A percentile compares a stretch with the other conserved stretches of the same genome.
Conservation (phyloP, 306 rosid species). For the Cucumis hystrix region DNA sequence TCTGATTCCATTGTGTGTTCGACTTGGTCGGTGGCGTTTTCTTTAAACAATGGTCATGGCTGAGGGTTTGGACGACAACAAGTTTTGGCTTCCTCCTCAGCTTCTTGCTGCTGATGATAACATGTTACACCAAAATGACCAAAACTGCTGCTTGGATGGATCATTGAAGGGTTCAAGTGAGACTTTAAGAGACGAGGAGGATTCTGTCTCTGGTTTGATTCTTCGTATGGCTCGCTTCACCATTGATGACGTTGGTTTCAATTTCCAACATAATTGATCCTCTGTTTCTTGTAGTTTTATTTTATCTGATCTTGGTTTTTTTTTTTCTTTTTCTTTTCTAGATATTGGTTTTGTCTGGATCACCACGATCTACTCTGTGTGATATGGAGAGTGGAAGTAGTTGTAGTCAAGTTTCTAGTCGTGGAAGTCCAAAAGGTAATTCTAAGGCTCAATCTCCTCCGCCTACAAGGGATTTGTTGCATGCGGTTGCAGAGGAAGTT, state of each 20-base stretch:
- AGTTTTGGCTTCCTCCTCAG: constrained; percentile 76
- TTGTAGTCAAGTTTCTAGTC: constrained; percentile 36
- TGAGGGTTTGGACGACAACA: constrained; percentile 42
- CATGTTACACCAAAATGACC: not conserved
- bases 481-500: constrained; percentile 55
- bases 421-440: constrained; percentile 41
- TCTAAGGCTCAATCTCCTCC: constrained; percentile 16
- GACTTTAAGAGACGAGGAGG: constrained; percentile 69
- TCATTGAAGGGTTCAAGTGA: constrained; percentile 36
- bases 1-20: not conserved
- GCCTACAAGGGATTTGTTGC: constrained; percentile 51
- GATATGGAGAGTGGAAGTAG: constrained; percentile 29
- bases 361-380: constrained; percentile 64
- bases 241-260: constrained; percentile 25
- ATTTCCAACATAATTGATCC: not conserved
- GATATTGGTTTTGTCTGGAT: constrained; percentile 19
- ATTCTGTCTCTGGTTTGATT: constrained; percentile 39
- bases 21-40: not conserved
- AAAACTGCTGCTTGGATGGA: not conserved
- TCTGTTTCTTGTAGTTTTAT: not conserved
- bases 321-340: not conserved
- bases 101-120: constrained; percentile 44
- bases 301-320: not conserved
- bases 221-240: constrained; percentile 47
- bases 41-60: constrained; percentile 4